Evolutionary conservation across 352 stramenopile species (phyloP).

Genomic region (Globisporangium nagaii): DNA sequence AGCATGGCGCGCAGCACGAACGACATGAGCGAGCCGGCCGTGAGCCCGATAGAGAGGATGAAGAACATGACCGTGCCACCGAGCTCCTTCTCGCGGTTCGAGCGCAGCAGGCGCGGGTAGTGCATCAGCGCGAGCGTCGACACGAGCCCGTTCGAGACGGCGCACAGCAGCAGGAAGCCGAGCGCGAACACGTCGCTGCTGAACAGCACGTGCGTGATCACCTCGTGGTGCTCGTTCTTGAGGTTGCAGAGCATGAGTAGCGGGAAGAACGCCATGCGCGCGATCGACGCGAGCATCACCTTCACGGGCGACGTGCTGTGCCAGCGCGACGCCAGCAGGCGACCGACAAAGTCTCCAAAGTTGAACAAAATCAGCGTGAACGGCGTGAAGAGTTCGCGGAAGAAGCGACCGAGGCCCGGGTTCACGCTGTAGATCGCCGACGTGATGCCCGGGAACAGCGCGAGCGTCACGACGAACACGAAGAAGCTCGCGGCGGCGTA

Average conservation of each 20-base stretch:
- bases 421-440: slow-evolving; percentile 63
- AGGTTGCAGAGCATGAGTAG: slow-evolving; percentile 78
- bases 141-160: slow-evolving; percentile 71
- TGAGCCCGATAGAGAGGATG: slow-evolving; percentile 67
- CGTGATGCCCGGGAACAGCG: slow-evolving; percentile 70
- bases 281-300: slow-evolving; percentile 33
- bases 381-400: slow-evolving; percentile 65
- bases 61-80: slow-evolving; percentile 82
- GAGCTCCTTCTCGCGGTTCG: slow-evolving; percentile 63
- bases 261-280: slow-evolving; percentile 48
- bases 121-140: slow-evolving; percentile 75
- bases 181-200: slow-evolving; percentile 57
- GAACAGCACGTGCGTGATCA: slow-evolving; percentile 73
- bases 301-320: slow-evolving; percentile 26
- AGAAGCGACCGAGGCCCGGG: slow-evolving; percentile 35
- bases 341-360: slow-evolving; percentile 59
- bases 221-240: slow-evolving; percentile 54
- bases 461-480: slow-evolving; percentile 73
- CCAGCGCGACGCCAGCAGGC: slow-evolving; percentile 34
- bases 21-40: slow-evolving; percentile 63
- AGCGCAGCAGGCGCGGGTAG: slow-evolving; percentile 49
- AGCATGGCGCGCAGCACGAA: slow-evolving; percentile 75
- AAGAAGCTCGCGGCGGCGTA: slow-evolving; percentile 60
- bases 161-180: slow-evolving; percentile 47
- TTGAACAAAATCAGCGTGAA: slow-evolving; percentile 81